Evolutionary conservation across 2,329 filamentous ascomycete species (phyloP), one percentile per base, ranked within the genome.

Genomic region (Berkeleyomyces rouxiae): DNA sequence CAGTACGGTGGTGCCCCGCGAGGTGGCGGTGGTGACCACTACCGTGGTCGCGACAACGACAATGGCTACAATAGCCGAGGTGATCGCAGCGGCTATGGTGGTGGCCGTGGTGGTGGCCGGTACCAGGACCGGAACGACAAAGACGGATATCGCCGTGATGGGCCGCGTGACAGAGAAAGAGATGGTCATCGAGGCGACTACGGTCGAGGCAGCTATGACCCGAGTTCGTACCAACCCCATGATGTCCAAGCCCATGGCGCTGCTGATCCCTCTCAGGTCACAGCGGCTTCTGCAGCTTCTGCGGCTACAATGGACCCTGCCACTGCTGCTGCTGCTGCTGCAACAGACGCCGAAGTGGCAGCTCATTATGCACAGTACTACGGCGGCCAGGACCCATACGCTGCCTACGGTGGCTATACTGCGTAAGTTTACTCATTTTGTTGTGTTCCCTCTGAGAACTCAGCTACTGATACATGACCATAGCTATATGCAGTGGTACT

Each of bases 281-380:
- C 72, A 47, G 70, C 70, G 13, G 59, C 66, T 9, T 43, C 49
- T 53, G 67, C 71, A 57, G 68, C 70, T 11, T 68, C 67, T 7
- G 67, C 69, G 11, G 46, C 64, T 37, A 9, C 46, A 16, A 63
- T 63, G 62, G 59, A 62, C 10, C 58, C 51, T 47, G 57, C 60
- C 33, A 40, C 61, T 46, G 40, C 61, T 53, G 62, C 58, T 39
- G 42, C 58, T 23, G 43, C 58, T 46, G 58, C 58, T 3, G 58
- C 59, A 23, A 59, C 62, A 40, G 59, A 58, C 53, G 66, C 70
- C 4, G 87, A 95, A 68, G 93, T 93, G 71, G 83, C 83, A 61
- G 83, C 86, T 16, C 87, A 92, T 70, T 95, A 95, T 71, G 86
- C 88, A 2, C 86, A 90, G 71, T 93, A 95, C 72, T 92, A 91